Base-by-base conservation (phyloP, 306 rosid genomes). In the Trifolium fragiferum region DNA sequence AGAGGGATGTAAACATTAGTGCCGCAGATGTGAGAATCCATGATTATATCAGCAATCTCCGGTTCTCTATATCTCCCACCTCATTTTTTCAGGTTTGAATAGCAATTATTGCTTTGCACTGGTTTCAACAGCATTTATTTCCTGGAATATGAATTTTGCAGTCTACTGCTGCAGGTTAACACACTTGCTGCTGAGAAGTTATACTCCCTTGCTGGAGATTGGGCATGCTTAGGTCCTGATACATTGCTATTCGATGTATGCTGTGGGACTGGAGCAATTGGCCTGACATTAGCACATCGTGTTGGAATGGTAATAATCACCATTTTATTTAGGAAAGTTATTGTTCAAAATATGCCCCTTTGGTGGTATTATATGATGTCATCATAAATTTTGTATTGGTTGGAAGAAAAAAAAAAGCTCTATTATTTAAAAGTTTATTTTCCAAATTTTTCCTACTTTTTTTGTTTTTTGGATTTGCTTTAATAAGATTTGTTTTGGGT, bases 211-310 rank as follows among this genome's bases (percentile, higher is more conserved):
- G 99, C 96, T 40, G 99, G 97, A 77, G 96, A 92, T 86, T 94
- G 99, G 99, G 97, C 99, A 77, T 82, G 81, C 80, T 80, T 94
- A 72, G 96, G 92, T 58, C 92, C 93, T 59, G 95, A 94, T 68
- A 92, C 99, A 46, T 87, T 94, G 86, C 87, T 94, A 18, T 92
- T 94, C 84, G 99, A 94, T 68, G 80, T 94, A 65, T 94, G 97
- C 83, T 94, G 99, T 82, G 96, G 97, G 70, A 94, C 98, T 25
- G 98, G 98, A 81, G 90, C 98, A 70, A 91, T 94, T 85, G 95
- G 99, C 76, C 83, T 94, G 78, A 92, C 99, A n/a, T 90, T 92
- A 86, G 98, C 97, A 33, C 96, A 85, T 77, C 96, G 81, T 79
- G 99, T 94, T 80, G 95, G 96, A 79, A 89, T 94, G 99, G 98